These are phyloP conservation scores for Prunus campanulata DNA, from an alignment of 306 rosid species.

Conservation along the genomic window DNA sequence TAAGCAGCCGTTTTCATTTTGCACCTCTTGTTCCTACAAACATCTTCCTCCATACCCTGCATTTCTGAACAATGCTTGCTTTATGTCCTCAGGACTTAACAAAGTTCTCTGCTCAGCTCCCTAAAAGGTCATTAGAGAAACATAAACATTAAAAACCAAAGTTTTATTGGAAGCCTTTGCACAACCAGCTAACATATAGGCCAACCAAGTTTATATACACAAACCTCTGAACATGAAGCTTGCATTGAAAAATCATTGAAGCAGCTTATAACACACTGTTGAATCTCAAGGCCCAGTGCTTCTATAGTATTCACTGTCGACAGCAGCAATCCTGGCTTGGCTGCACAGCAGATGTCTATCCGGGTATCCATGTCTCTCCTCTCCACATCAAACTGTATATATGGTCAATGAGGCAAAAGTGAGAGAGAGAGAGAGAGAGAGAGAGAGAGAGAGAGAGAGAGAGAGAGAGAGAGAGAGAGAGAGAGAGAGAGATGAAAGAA, in stretches of 20 bases:
- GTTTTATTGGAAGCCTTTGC: too few species aligned
- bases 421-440: background rate
- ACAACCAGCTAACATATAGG: background rate
- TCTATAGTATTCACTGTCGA: slow-evolving; percentile 85
- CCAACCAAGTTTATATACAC: background rate
- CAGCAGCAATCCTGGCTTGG: slow-evolving; percentile 74
- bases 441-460: background rate
- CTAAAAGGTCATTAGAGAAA: slow-evolving; percentile 35
- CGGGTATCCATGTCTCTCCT: slow-evolving; percentile 65
- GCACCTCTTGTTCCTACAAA: slow-evolving; percentile 38
- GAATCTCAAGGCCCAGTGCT: slow-evolving; percentile 92
- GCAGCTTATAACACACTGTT: slow-evolving; percentile 91
- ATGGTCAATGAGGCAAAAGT: background rate
- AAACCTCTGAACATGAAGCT: slow-evolving; percentile 95
- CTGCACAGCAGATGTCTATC: slow-evolving; percentile 80
- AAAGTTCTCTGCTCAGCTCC: slow-evolving; percentile 53
- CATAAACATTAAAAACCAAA: background rate
- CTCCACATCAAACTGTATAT: slow-evolving; percentile 81
- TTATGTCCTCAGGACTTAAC: slow-evolving; percentile 65
- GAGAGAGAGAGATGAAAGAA: background rate
- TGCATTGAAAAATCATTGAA: slow-evolving; percentile 92
- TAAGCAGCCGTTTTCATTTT: background rate
- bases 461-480: background rate
- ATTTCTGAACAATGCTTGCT: slow-evolving; percentile 90
- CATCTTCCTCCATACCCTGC: slow-evolving; percentile 97